Evolutionary conservation across 495 filamentous ascomycete genomes (phyloP).

Genomic region (Staphylotrichum longicolle): DNA sequence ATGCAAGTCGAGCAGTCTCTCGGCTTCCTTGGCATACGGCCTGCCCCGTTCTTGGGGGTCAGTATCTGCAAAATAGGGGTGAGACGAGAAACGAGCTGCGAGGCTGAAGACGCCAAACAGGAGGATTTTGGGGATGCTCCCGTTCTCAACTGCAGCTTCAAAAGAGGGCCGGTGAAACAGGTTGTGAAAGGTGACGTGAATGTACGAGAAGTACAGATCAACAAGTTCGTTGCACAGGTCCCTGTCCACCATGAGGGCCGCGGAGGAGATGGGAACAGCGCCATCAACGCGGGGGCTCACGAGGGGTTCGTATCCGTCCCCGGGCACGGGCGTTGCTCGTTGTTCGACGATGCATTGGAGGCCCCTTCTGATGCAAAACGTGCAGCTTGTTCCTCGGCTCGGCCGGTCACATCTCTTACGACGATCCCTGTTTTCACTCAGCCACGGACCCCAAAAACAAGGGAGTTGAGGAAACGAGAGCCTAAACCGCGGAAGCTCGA

Average conservation of each 20-base stretch:
- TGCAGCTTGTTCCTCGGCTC: not conserved
- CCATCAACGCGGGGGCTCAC: not conserved
- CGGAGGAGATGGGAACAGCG: not conserved
- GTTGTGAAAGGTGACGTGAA: not conserved
- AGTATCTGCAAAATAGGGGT: not conserved
- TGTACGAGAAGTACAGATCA: not conserved
- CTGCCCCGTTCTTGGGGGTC: not conserved
- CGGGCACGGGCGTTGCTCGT: not conserved
- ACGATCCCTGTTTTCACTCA: not conserved
- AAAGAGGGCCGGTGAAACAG: not conserved
- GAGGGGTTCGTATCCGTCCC: not conserved
- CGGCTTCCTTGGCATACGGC: not conserved
- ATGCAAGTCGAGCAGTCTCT: not conserved
- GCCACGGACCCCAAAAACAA: not conserved
- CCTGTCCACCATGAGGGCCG: not conserved
- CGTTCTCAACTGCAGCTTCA: not conserved
- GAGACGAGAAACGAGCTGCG: not conserved
- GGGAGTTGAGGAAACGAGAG: not conserved
- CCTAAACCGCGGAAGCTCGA: not conserved
- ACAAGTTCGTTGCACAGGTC: constrained; percentile 2
- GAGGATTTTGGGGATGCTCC: not conserved
- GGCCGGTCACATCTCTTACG: constrained; percentile 1
- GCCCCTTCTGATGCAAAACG: not conserved
- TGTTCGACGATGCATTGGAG: not conserved
- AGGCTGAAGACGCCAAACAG: not conserved